These are phyloP conservation scores for Lagenidium sp. DNA, from an alignment of 352 stramenopile species.

Conservation along the genomic window DNA sequence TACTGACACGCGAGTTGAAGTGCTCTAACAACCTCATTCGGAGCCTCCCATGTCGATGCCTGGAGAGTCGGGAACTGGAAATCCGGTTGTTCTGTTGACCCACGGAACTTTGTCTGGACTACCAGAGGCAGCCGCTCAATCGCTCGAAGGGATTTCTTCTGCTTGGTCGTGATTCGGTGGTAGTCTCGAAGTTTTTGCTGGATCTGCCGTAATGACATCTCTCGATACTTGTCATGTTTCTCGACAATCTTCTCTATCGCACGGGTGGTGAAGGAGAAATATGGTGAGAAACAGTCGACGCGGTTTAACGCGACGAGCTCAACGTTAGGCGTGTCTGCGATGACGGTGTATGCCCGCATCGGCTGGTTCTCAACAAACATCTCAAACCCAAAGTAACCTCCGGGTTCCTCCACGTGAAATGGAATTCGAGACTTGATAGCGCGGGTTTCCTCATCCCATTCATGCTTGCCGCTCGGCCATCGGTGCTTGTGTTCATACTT, in stretches of 20 bases:
- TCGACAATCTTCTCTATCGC: slow-evolving; percentile 48
- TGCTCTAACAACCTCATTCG: slow-evolving; percentile 38
- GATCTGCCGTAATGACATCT: slow-evolving; percentile 30
- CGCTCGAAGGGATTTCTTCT: slow-evolving; percentile 16
- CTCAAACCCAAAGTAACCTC: slow-evolving; percentile 60
- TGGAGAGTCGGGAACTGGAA: slow-evolving; percentile 53
- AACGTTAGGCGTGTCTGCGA: slow-evolving; percentile 37
- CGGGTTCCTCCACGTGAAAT: slow-evolving; percentile 36
- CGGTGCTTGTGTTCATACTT: slow-evolving; percentile 59
- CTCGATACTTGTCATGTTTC: slow-evolving; percentile 35
- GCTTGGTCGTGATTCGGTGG: slow-evolving; percentile 11
- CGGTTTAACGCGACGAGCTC: slow-evolving; percentile 59
- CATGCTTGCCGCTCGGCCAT: slow-evolving; percentile 36
- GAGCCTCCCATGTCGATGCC: slow-evolving; percentile 33
- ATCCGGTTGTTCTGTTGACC: slow-evolving; percentile 33
- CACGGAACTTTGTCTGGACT: slow-evolving; percentile 28
- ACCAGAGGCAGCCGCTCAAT: slow-evolving; percentile 22
- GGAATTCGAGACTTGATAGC: slow-evolving; percentile 35
- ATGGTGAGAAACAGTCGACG: slow-evolving; percentile 63
- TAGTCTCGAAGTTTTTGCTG: slow-evolving; percentile 49
- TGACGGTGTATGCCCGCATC: slow-evolving; percentile 37
- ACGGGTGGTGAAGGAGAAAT: slow-evolving; percentile 59
- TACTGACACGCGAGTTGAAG: slow-evolving; percentile 38
- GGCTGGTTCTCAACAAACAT: slow-evolving; percentile 56
- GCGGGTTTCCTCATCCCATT: slow-evolving; percentile 49